Base-by-base conservation (phyloP, 2,329 filamentous ascomycete species). In the Lachnellula cervina region DNA sequence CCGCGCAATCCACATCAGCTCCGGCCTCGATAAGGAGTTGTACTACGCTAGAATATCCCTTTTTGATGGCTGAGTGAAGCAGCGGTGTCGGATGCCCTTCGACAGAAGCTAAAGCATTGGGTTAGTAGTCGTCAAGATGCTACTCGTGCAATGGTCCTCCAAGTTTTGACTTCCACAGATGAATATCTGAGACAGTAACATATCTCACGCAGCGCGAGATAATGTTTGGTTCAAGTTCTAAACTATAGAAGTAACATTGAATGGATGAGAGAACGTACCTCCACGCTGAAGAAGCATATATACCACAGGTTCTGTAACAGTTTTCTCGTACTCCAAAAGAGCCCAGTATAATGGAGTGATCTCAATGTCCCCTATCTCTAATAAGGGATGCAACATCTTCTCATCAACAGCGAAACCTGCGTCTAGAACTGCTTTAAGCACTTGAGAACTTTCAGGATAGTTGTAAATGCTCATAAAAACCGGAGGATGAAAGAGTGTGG, bases 341-440 rank as follows among this genome's bases (percentile, higher is more conserved):
- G 81, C 77, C 83, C 83, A 88, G 48, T 79, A 70, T 6, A 87
- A 70, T 1, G 84, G 71, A 1, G 80, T 80, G 37, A 25, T 44
- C 11, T 38, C 40, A 21, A 21, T 21, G 4, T 9, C 43, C 49
- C 28, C 23, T 51, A 17, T 55, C 56, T 4, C 21, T 21, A 4
- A 4, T 21, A 21, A 21, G 21, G 21, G 21, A 5, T n/a, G 25
- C 3, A 40, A 43, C 40, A 84, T 74, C 9, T 75, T 71, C 66
- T 88, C 84, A 55, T 85, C 80, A 55, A 83, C 74, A 62, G 83
- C 84, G 56, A 79, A 83, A 0, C 82, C 82, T 4, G 78, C 76
- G 55, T 83, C 75, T 4, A 86, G 66, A 2, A 84, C 69, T 0
- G 76, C 74, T 57, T 78, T 68, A 3, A 83, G 60, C 16, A 85